Evolutionary conservation across 73 alveolate genomes (phyloP).

Genomic region (Paramecium primaurelia): DNA sequence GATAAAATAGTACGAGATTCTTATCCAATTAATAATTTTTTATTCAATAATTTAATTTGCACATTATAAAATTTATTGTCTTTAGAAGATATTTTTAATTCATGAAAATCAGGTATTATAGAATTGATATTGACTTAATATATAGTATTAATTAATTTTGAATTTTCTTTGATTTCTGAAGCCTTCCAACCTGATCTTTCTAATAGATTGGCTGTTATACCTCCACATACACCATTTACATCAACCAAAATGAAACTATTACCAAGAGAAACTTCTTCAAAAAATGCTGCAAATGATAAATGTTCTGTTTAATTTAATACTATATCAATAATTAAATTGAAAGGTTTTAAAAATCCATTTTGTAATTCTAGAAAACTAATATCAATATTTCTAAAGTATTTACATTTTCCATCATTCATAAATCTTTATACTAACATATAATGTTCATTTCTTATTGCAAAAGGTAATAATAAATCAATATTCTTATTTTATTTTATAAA

Average conservation of each 20-base stretch:
- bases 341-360: not conserved
- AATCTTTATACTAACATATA: not conserved
- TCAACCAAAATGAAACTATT: not conserved
- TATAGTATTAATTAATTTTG: not conserved
- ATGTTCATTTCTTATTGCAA: slow-evolving; percentile 14
- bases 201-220: not conserved
- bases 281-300: slow-evolving; percentile 37
- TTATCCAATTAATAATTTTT: not conserved
- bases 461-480: not conserved
- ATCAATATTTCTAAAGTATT: slow-evolving; percentile 20
- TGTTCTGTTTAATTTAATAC: not conserved
- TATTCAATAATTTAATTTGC: not conserved
- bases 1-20: not conserved
- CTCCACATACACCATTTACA: slow-evolving; percentile 1
- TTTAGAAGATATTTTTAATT: not conserved
- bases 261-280: not conserved
- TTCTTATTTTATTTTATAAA: not conserved
- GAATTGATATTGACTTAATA: not conserved
- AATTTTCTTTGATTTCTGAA: not conserved
- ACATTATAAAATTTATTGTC: not conserved
- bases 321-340: not conserved
- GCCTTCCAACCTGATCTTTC: slow-evolving; percentile 14
- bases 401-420: not conserved
- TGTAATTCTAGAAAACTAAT: not conserved
- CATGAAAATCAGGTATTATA: not conserved